phyloP scores from a whole-genome alignment of 768 basidiomycete species.

The Fistulinella prunicolor region DNA sequence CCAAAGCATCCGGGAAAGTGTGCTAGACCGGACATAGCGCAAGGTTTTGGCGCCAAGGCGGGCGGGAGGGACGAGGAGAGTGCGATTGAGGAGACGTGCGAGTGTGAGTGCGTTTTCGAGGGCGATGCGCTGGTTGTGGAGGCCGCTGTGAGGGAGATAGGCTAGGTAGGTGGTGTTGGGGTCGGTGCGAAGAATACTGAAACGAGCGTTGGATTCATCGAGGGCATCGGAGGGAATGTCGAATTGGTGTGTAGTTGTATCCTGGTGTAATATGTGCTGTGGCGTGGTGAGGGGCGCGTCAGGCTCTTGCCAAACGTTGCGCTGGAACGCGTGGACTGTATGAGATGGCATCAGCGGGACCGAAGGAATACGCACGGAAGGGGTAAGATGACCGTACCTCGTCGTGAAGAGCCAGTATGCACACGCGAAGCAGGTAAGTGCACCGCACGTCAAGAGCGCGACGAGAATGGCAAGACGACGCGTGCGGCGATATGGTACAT shows the following conservation, averaged over 20 bases:
- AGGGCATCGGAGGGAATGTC: constrained; percentile 30
- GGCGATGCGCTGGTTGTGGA: constrained; percentile 84
- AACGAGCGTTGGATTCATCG: constrained; percentile 20
- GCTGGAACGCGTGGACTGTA: constrained; percentile 21
- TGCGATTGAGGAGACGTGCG: constrained; percentile 66
- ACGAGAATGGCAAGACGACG: constrained; percentile 43
- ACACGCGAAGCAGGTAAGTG: constrained; percentile 50
- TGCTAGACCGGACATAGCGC: constrained; percentile 55
- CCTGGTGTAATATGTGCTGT: neutral
- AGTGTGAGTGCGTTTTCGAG: constrained; percentile 83
- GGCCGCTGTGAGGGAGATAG: constrained; percentile 81
- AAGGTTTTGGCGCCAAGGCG: constrained; percentile 61
- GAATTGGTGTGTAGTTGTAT: too few species aligned
- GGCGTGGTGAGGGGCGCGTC: neutral
- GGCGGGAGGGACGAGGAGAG: constrained; percentile 74
- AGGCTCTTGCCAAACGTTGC: neutral
- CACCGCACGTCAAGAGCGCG: constrained; percentile 44
- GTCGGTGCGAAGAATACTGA: constrained; percentile 13
- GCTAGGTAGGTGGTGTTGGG: constrained; percentile 51
- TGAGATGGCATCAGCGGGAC: constrained; percentile 17
- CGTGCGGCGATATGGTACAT: constrained; percentile 26
- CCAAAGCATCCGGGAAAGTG: constrained; percentile 42
- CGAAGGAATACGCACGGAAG: constrained; percentile 13
- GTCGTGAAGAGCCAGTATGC: constrained; percentile 65
- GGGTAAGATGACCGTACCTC: constrained; percentile 46